These are phyloP conservation scores for Colletotrichum horii DNA, from an alignment of 2,329 filamentous ascomycete genomes.

Conservation along the genomic window DNA sequence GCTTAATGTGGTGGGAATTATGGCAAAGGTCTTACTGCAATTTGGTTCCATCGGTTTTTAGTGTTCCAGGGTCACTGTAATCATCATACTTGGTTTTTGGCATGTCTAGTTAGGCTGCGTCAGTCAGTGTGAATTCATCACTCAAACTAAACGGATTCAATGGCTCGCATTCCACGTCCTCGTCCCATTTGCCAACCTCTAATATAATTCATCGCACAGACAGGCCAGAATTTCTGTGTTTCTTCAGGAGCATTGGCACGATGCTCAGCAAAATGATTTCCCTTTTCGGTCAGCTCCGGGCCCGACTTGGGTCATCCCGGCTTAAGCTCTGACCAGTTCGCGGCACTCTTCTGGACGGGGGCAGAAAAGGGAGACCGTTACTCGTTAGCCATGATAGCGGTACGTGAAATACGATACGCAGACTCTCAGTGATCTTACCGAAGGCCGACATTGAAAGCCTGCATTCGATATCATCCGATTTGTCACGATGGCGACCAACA, in stretches of 20 bases:
- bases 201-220: neutral
- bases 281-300: neutral
- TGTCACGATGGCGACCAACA: neutral
- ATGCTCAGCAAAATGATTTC: neutral
- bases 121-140: neutral
- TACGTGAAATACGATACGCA: neutral
- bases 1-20: neutral
- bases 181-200: neutral
- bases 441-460: neutral
- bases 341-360: neutral
- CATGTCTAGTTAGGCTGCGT: neutral
- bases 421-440: neutral
- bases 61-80: neutral
- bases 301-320: neutral
- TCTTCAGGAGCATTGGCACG: neutral
- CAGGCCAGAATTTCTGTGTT: neutral
- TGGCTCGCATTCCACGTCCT: neutral
- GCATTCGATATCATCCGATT: rapidly evolving
- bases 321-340: neutral
- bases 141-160: neutral
- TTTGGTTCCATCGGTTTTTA: rapidly evolving
- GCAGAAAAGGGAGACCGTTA: neutral
- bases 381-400: neutral
- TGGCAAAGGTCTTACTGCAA: neutral
- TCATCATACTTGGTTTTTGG: rapidly evolving